phyloP scores from a whole-genome alignment of 2,329 filamentous ascomycete species.

The Triangularia setosa region DNA sequence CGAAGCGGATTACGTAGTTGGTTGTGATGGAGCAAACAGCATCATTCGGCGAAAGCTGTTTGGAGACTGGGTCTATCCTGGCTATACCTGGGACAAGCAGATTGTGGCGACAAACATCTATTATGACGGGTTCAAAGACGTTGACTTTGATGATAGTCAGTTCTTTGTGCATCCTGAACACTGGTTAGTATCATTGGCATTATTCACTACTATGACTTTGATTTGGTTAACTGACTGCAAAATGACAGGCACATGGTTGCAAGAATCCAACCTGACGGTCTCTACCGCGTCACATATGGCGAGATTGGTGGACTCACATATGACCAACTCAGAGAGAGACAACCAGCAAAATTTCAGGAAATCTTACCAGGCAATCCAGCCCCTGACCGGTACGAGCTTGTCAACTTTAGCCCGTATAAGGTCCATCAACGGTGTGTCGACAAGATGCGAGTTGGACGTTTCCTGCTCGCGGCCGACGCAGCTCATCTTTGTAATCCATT shows the following conservation, averaged over 20 bases:
- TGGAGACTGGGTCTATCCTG: constrained; percentile 38
- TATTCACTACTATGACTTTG: constrained; percentile 43
- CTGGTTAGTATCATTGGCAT: constrained; percentile 45
- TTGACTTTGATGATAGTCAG: constrained; percentile 21
- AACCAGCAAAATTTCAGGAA: constrained; percentile 50
- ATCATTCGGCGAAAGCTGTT: constrained; percentile 39
- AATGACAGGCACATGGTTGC: constrained; percentile 52
- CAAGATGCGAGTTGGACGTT: constrained; percentile 43
- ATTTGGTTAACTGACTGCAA: constrained; percentile 41
- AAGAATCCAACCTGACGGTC: constrained; percentile 49
- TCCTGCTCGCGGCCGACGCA: constrained; percentile 49
- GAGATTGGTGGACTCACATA: constrained; percentile 49
- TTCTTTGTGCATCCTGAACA: constrained; percentile 51
- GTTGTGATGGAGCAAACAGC: constrained; percentile 40
- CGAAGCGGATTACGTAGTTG: constrained; percentile 36
- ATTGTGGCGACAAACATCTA: constrained; percentile 48
- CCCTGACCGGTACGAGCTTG: constrained; percentile 52
- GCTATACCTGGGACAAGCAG: constrained; percentile 47
- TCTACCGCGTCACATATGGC: constrained; percentile 62
- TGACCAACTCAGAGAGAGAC: constrained; percentile 50
- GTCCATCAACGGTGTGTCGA: constrained; percentile 48
- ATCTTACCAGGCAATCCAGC: constrained; percentile 58
- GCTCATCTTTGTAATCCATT: constrained; percentile 52
- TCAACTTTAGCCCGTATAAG: constrained; percentile 48
- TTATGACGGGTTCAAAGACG: constrained; percentile 7